Evolutionary conservation across 192 early-diverging fungal species (phyloP).

Genomic region (Radiomyces spectabilis): DNA sequence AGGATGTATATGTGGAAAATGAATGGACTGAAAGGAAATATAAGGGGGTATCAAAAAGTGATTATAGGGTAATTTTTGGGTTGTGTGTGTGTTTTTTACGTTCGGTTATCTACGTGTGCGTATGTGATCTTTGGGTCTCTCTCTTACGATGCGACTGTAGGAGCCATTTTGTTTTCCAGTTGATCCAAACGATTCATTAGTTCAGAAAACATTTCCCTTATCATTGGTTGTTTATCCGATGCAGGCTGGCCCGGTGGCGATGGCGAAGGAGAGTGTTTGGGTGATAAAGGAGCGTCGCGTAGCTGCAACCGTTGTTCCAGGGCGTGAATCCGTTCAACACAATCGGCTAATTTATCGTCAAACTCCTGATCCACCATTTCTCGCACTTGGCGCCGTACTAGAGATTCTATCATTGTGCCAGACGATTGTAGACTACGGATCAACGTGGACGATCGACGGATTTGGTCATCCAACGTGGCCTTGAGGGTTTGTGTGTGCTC

Average conservation of each 20-base stretch:
- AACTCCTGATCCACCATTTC: conserved; percentile 22
- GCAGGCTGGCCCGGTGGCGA: not conserved
- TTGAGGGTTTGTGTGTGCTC: conserved; percentile 55
- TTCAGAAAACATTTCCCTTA: no score
- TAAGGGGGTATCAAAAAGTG: not conserved
- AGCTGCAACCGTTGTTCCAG: not conserved
- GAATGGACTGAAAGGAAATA: not conserved
- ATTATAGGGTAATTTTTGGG: no score
- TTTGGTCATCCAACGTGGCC: conserved; percentile 67
- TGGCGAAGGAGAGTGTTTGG: not conserved
- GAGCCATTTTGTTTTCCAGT: not conserved
- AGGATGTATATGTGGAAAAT: not conserved
- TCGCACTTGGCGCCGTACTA: conserved; percentile 66
- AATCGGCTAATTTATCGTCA: not conserved
- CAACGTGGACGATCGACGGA: conserved; percentile 59
- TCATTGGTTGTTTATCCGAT: not conserved
- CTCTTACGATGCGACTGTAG: not conserved
- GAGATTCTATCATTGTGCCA: conserved; percentile 71
- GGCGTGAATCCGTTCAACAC: not conserved
- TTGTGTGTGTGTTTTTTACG: no score
- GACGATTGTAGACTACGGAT: conserved; percentile 67
- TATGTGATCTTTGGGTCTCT: no score
- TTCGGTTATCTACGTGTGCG: no score
- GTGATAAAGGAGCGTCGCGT: not conserved
- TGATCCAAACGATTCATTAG: not conserved